phyloP scores from a whole-genome alignment of 495 filamentous ascomycete genomes.

The Penicillium bialowiezense region DNA sequence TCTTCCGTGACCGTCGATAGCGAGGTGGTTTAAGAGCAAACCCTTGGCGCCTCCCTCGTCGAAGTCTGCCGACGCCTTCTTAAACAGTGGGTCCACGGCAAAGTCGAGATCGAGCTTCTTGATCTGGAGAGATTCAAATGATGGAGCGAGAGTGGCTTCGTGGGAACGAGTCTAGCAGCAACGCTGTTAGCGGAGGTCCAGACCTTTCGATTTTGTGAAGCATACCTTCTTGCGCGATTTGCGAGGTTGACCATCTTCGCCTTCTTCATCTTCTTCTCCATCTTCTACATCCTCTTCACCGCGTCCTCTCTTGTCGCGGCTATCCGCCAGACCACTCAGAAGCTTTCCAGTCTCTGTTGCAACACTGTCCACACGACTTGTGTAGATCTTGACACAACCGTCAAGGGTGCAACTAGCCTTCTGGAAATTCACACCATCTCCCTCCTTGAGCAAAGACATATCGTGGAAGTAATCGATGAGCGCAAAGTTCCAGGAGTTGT shows the following conservation, averaged over 20 bases:
- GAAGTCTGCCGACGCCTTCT: conserved; percentile 96
- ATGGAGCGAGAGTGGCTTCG: conserved; percentile 85
- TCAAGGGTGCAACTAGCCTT: conserved; percentile 97
- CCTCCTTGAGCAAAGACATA: conserved; percentile 95
- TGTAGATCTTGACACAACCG: conserved; percentile 99
- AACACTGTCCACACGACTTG: conserved; percentile 95
- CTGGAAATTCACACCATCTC: conserved; percentile 97
- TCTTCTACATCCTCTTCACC: conserved; percentile 59
- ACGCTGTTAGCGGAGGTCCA: not conserved
- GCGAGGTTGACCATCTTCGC: conserved; percentile 76
- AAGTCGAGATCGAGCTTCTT: conserved; percentile 99
- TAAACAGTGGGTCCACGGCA: conserved; percentile 94
- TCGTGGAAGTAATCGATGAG: conserved; percentile 99
- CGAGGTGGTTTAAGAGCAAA: conserved; percentile 87
- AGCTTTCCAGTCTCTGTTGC: conserved; percentile 96
- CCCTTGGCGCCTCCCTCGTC: conserved; percentile 98
- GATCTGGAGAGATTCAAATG: conserved; percentile 82
- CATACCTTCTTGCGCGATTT: conserved; percentile 68
- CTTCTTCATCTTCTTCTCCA: conserved; percentile 74
- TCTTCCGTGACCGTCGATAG: conserved; percentile 84
- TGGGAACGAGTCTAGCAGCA: conserved; percentile 68
- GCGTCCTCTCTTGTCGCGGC: conserved; percentile 72
- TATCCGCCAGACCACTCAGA: conserved; percentile 90
- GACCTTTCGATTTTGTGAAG: not conserved
- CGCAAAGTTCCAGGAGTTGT: conserved; percentile 99